phyloP scores from a whole-genome alignment of 345 rosid genomes.

The Erodium maritimum region DNA sequence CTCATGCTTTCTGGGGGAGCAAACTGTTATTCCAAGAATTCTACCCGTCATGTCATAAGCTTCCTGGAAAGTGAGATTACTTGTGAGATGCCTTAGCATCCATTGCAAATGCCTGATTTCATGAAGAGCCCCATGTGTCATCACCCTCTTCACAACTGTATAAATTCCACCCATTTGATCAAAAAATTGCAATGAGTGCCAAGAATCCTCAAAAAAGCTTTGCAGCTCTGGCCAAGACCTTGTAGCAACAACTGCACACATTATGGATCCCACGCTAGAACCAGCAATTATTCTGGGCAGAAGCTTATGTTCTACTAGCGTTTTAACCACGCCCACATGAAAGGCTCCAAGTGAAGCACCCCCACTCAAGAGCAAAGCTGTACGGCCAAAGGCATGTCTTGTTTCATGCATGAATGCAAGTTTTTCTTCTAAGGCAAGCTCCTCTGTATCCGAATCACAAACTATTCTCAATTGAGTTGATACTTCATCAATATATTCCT shows the following conservation, averaged over 20 bases:
- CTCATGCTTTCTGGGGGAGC: slow-evolving; percentile 95
- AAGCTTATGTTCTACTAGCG: slow-evolving; percentile 81
- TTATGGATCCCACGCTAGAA: slow-evolving; percentile 89
- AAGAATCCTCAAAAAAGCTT: slow-evolving; percentile 74
- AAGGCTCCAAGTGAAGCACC: slow-evolving; percentile 97
- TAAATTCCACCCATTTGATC: slow-evolving; percentile 91
- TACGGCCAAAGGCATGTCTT: slow-evolving; percentile 91
- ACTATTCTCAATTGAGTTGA: slow-evolving; percentile 87
- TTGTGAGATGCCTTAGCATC: slow-evolving; percentile 77
- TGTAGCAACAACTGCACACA: slow-evolving; percentile 81
- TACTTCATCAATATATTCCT: slow-evolving; percentile 92
- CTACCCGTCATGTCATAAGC: slow-evolving; percentile 96
- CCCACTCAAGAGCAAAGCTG: slow-evolving; percentile 94
- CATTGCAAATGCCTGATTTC: slow-evolving; percentile 80
- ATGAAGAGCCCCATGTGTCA: slow-evolving; percentile 85
- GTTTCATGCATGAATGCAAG: slow-evolving; percentile 97
- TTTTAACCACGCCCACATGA: slow-evolving; percentile 83
- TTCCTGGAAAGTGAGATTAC: slow-evolving; percentile 95
- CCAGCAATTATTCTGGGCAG: slow-evolving; percentile 89
- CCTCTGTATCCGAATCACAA: slow-evolving; percentile 72
- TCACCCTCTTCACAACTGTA: slow-evolving; percentile 70
- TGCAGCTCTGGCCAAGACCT: slow-evolving; percentile 98
- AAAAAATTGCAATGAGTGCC: slow-evolving; percentile 76
- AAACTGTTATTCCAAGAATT: slow-evolving; percentile 84
- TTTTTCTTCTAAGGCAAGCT: slow-evolving; percentile 86